These are phyloP conservation scores for Coriaria nepalensis DNA, from an alignment of 306 rosid genomes.

Conservation along the genomic window DNA sequence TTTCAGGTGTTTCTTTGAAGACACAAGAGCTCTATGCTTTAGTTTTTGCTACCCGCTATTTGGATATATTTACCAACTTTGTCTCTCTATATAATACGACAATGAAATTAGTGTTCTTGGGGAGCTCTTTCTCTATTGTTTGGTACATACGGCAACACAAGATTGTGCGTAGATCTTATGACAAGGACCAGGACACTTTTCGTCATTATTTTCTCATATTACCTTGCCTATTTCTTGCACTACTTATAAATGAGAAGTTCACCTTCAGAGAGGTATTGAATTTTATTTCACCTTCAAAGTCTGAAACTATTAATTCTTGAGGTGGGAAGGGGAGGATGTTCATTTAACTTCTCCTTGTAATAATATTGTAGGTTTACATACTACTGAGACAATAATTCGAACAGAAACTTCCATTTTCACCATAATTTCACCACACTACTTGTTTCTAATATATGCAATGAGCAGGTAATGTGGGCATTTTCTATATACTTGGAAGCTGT, in stretches of 20 bases:
- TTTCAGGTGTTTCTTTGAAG: constrained; percentile 74
- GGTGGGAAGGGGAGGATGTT: not conserved
- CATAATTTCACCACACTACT: not conserved
- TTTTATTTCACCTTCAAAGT: constrained; percentile 1
- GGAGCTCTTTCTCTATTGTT: constrained; percentile 80
- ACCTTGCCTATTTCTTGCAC: constrained; percentile 67
- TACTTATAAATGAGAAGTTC: constrained; percentile 58
- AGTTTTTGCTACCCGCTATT: constrained; percentile 66
- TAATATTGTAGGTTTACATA: not conserved
- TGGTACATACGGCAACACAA: constrained; percentile 82
- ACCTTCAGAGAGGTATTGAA: constrained; percentile 60
- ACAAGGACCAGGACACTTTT: constrained; percentile 81
- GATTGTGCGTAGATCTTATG: constrained; percentile 72
- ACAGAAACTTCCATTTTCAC: no score
- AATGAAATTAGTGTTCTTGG: constrained; percentile 82
- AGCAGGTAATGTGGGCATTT: constrained; percentile 84
- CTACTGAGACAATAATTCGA: no score
- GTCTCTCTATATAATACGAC: constrained; percentile 53
- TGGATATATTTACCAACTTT: constrained; percentile 55
- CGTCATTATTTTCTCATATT: constrained; percentile 49
- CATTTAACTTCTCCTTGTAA: not conserved
- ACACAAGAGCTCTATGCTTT: constrained; percentile 85
- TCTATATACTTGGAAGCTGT: constrained; percentile 86
- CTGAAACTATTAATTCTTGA: not conserved
- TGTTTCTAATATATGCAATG: constrained; percentile 15